Conservation (phyloP, 805 yeast genomes). For the Lipomyces mesembrius region DNA sequence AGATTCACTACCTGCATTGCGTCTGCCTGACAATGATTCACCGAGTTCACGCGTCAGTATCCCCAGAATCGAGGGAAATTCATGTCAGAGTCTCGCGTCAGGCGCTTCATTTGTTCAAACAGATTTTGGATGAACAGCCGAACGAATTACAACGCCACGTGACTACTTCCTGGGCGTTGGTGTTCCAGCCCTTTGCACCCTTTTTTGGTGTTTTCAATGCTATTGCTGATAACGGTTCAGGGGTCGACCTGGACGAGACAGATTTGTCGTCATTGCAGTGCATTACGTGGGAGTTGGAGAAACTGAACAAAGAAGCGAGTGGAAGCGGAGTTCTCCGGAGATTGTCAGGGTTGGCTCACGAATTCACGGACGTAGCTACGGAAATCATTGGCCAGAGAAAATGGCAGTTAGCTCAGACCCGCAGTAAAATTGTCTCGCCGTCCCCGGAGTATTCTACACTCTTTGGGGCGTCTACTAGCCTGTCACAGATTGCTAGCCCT, state of each 20-base stretch:
- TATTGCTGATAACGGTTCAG: conserved; percentile 28
- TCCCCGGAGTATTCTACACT: not conserved
- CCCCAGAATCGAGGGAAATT: conserved; percentile 23
- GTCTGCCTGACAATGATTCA: conserved; percentile 33
- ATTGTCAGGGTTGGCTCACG: conserved; percentile 24
- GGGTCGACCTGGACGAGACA: conserved; percentile 17
- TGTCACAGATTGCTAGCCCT: not conserved
- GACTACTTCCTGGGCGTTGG: conserved; percentile 33
- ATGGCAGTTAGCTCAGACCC: conserved; percentile 14
- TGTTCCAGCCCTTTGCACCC: conserved; percentile 35
- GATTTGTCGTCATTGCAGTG: conserved; percentile 21
- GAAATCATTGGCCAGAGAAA: conserved; percentile 25
- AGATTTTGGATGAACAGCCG: conserved; percentile 25
- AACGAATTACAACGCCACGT: conserved; percentile 16
- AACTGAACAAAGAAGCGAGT: conserved; percentile 19
- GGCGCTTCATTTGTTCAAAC: conserved; percentile 22
- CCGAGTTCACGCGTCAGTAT: conserved; percentile 23
- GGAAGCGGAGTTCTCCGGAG: conserved; percentile 28
- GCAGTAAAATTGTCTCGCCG: not conserved
- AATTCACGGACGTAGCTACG: conserved; percentile 30
- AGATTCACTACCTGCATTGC: conserved; percentile 24
- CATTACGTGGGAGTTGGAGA: conserved; percentile 20
- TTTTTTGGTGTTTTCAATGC: conserved; percentile 34
- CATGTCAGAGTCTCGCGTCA: conserved; percentile 30
- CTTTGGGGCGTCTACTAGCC: not conserved